Conservation (phyloP, 2,329 filamentous ascomycete species). For the Fusarium austroafricanum region DNA sequence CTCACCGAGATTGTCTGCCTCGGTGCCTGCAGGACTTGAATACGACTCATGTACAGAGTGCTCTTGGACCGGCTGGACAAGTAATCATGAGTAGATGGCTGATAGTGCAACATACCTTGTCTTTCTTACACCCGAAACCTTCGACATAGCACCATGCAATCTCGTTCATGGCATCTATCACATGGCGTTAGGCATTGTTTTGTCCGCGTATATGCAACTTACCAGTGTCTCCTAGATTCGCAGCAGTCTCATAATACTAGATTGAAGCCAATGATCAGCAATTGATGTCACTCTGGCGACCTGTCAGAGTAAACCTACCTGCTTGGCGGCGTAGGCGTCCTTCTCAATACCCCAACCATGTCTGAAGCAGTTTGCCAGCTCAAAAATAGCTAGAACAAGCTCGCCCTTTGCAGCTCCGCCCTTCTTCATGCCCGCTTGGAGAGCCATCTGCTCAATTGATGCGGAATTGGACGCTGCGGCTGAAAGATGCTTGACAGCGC, state of each 20-base stretch:
- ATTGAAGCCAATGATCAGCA: conserved; percentile 12
- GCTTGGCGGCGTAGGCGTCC: conserved; percentile 85
- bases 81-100: conserved; percentile 13
- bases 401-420: conserved; percentile 96
- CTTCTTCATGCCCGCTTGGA: conserved; percentile 89
- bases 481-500: conserved; percentile 85
- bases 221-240: conserved; percentile 92
- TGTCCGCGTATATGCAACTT: conserved; percentile 45
- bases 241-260: conserved; percentile 97
- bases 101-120: conserved; percentile 79
- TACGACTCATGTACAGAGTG: conserved; percentile 17
- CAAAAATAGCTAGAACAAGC: conserved; percentile 94
- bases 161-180: conserved; percentile 93
- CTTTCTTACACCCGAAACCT: conserved; percentile 97
- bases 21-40: background rate
- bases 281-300: conserved; percentile 1
- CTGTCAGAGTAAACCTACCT: conserved; percentile 56
- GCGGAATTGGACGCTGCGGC: conserved; percentile 92
- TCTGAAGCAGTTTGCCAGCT: conserved; percentile 91
- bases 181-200: conserved; percentile 22
- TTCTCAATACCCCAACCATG: conserved; percentile 93
- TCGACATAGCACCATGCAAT: conserved; percentile 95
- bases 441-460: conserved; percentile 83
- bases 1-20: conserved; percentile 26
- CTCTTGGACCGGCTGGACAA: conserved; percentile 13